These are phyloP conservation scores for Acanthamoeba royreba DNA, from an alignment of 208 protist genomes.

Conservation along the genomic window DNA sequence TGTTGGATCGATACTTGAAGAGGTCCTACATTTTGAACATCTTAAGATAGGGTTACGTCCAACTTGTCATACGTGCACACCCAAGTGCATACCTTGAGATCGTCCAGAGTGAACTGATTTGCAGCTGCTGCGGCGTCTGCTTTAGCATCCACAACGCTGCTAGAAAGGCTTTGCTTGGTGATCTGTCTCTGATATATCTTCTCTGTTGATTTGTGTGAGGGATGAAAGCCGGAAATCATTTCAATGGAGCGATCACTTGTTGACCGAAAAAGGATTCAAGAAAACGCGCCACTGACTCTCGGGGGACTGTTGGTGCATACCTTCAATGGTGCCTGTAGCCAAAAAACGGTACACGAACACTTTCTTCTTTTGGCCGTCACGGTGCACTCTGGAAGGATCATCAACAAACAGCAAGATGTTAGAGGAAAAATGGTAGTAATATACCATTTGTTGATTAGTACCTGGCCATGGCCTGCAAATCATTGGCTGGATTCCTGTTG, in stretches of 20 bases:
- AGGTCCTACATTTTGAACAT: too few relatives aligned
- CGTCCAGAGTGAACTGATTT: background rate
- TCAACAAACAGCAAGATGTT: background rate
- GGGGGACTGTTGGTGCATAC: background rate
- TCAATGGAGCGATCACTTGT: too few relatives aligned
- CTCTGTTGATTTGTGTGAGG: slow-evolving; percentile 88
- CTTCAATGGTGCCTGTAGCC: slow-evolving; percentile 88
- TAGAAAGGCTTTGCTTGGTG: slow-evolving; percentile 93
- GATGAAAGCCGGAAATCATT: too few relatives aligned
- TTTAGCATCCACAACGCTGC: slow-evolving; percentile 90
- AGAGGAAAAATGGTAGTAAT: too few relatives aligned
- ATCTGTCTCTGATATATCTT: slow-evolving; percentile 98
- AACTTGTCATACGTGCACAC: too few relatives aligned
- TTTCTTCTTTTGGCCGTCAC: slow-evolving; percentile 93
- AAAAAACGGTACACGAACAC: slow-evolving; percentile 78
- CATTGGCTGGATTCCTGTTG: slow-evolving; percentile 71
- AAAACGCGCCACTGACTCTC: too few relatives aligned
- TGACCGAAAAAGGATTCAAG: too few relatives aligned
- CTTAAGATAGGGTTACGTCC: too few relatives aligned
- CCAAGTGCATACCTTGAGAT: slow-evolving; percentile 14
- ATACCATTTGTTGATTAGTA: too few relatives aligned
- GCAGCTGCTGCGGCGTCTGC: slow-evolving; percentile 59
- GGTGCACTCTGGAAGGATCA: slow-evolving; percentile 95
- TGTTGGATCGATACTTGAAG: slow-evolving; percentile 88
- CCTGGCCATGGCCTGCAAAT: slow-evolving; percentile 68